Conservation (phyloP, 2,329 filamentous ascomycete genomes). For the Aspergillus ruber region DNA sequence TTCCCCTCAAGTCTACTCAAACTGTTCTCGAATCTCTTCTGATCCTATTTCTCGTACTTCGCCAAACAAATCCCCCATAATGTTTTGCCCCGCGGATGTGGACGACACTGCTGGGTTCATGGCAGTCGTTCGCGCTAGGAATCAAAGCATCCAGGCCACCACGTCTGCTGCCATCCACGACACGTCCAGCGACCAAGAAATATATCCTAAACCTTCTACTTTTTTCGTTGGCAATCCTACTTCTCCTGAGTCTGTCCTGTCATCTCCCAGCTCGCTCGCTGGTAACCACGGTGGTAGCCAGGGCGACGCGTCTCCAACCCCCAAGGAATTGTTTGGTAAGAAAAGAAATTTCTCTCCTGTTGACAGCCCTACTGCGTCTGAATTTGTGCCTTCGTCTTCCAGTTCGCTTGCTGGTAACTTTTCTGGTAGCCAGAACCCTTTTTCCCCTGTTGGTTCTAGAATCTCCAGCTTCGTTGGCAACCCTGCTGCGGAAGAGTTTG, state of each 20-base stretch:
- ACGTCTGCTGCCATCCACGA: slow-evolving; percentile 1
- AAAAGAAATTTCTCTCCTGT: slow-evolving; percentile 1
- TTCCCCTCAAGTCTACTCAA: background rate
- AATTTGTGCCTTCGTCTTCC: slow-evolving; percentile 8
- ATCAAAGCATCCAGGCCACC: background rate
- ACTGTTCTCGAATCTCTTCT: background rate
- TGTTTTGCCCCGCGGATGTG: slow-evolving; percentile 10
- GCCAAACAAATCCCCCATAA: background rate
- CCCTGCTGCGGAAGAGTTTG: background rate
- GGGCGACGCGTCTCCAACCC: background rate
- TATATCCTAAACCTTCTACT: slow-evolving; percentile 1
- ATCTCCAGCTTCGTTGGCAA: background rate
- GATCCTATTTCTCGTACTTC: background rate
- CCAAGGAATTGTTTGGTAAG: background rate
- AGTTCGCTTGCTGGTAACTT: background rate
- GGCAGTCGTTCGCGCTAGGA: slow-evolving; percentile 18
- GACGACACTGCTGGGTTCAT: slow-evolving; percentile 24
- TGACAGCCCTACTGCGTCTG: slow-evolving; percentile 17
- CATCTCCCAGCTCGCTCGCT: background rate
- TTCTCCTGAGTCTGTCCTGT: slow-evolving; percentile 14
- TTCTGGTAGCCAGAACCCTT: background rate
- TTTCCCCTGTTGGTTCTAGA: background rate
- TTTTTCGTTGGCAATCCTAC: slow-evolving; percentile 12
- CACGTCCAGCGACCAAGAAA: slow-evolving; percentile 3
- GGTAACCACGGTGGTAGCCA: background rate